Base-by-base conservation (phyloP, 1,284 basidiomycete species). In the Puccinia triticina region DNA sequence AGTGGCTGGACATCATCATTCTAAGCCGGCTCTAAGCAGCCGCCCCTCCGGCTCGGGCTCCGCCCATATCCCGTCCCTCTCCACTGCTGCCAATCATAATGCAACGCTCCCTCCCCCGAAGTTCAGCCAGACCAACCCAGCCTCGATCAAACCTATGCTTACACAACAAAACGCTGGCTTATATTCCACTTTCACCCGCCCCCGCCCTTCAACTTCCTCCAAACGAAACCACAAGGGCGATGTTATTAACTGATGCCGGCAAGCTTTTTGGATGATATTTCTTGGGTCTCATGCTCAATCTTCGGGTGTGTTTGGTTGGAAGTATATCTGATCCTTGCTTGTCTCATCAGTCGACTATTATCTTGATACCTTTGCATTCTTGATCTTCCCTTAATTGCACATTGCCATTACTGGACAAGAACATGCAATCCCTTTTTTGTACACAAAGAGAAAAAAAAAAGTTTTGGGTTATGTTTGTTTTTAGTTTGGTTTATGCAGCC, bases 81-180 rank as follows among this genome's bases (percentile, higher is more conserved):
- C 53, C 32, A 8, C 23, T 69, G 12, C 2, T 40, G 34, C n/a
- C 29, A 1, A n/a, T 16, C 18, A 23, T 8, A 4, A 43, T 43
- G 7, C 40, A n/a, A n/a, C 40, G 40, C 69, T 80, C 8, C 78
- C 69, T 18, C 67, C 78, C 0, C 78, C 78, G 3, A 69, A 57
- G 43, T 80, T 80, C 37, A 29, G 5, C 14, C 48, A 80, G 23
- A 73, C 69, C 14, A 80, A 80, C 64, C 78, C 78, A 5, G 8
- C 57, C 12, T 72, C 78, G 23, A 80, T 80, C 50, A 80, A 80
- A 53, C 69, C 78, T n/a, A 18, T 76, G 34, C 59, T 76, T 18
- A 40, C 40, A 5, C 74, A 76, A 46, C 55, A 46, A 37, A 76
- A 26, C 40, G 1, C 57, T 46, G 23, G 26, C 57, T 26, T 61